A percentile compares a stretch with the other conserved stretches of the same genome.
Conservation (phyloP, 192 early-diverging fungal genomes). For the Coemansia sp. region DNA sequence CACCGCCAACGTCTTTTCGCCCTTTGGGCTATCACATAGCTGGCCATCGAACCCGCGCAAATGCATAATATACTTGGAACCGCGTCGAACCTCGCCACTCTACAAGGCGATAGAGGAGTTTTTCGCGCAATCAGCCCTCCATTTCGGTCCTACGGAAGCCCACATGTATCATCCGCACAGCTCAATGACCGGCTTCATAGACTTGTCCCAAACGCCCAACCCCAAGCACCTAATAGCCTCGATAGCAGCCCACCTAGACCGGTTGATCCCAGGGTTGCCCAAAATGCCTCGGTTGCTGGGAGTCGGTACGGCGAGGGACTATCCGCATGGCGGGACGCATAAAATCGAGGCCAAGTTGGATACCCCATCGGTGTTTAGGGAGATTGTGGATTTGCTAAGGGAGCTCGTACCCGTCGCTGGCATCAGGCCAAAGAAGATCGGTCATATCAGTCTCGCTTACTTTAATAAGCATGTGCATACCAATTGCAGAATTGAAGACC, state of each 20-base stretch:
- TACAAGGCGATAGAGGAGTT: slow-evolving; percentile 39
- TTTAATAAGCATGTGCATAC: slow-evolving; percentile 45
- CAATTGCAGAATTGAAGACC: slow-evolving; percentile 13
- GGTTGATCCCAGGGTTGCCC: neutral
- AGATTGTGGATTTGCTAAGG: slow-evolving; percentile 16
- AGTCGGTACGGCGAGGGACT: slow-evolving; percentile 19
- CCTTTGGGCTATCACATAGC: no score
- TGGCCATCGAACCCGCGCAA: no score
- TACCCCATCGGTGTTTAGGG: slow-evolving; percentile 27
- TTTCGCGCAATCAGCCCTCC: slow-evolving; percentile 13
- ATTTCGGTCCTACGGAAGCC: slow-evolving; percentile 34
- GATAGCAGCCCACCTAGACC: slow-evolving; percentile 20
- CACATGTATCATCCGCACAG: slow-evolving; percentile 50
- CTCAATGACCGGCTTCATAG: slow-evolving; percentile 54
- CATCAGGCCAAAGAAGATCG: slow-evolving; percentile 36
- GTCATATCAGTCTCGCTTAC: slow-evolving; percentile 43
- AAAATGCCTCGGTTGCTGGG: neutral
- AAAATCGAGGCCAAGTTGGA: slow-evolving; percentile 44
- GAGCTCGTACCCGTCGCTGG: slow-evolving; percentile 21
- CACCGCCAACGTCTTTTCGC: slow-evolving; percentile 29
- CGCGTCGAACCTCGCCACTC: slow-evolving; percentile 23
- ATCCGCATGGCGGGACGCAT: slow-evolving; percentile 42
- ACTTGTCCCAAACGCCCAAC: slow-evolving; percentile 2
- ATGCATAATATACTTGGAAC: slow-evolving; percentile 49
- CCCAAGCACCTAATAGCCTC: neutral